These are phyloP conservation scores for Lecanicillium sp. DNA, from an alignment of 2,329 filamentous ascomycete species.

Conservation along the genomic window DNA sequence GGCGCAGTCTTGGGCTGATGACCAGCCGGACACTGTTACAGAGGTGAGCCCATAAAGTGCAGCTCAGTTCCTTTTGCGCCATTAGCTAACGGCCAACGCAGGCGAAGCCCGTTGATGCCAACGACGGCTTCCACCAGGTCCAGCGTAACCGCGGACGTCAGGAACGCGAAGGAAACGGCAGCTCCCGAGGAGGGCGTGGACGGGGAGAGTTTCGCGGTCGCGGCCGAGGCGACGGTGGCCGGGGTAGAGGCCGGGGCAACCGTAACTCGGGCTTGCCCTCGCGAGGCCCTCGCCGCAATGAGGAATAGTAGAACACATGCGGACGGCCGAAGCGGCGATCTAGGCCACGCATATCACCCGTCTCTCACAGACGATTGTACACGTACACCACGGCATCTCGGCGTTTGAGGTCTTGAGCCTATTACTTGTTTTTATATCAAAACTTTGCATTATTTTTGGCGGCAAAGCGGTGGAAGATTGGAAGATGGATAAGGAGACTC, in stretches of 20 bases:
- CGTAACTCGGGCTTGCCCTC: conserved; percentile 25
- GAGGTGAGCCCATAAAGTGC: conserved; percentile 28
- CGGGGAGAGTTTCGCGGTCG: conserved; percentile 44
- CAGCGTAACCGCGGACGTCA: conserved; percentile 51
- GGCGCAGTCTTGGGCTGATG: conserved; percentile 75
- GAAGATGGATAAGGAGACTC: too few relatives aligned
- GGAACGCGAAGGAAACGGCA: conserved; percentile 40
- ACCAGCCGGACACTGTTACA: conserved; percentile 51
- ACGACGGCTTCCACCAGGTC: conserved; percentile 69
- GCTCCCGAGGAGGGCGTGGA: conserved; percentile 32
- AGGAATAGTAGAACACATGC: conserved; percentile 27
- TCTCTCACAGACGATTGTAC: conserved; percentile 27
- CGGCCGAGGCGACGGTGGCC: conserved; percentile 40
- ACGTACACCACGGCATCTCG: conserved; percentile 33
- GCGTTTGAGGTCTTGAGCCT: conserved; percentile 20
- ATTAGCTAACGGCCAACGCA: conserved; percentile 9
- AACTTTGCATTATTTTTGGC: conserved; percentile 3
- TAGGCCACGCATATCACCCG: conserved; percentile 21
- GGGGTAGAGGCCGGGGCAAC: conserved; percentile 32
- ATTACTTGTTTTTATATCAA: conserved; percentile 2
- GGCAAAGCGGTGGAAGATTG: neutral
- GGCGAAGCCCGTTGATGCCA: conserved; percentile 26
- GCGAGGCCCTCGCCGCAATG: conserved; percentile 27
- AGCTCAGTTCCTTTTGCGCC: neutral
- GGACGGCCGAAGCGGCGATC: conserved; percentile 18